phyloP scores from a whole-genome alignment of 129 eudicot genomes.

The Deinandra increscens region DNA sequence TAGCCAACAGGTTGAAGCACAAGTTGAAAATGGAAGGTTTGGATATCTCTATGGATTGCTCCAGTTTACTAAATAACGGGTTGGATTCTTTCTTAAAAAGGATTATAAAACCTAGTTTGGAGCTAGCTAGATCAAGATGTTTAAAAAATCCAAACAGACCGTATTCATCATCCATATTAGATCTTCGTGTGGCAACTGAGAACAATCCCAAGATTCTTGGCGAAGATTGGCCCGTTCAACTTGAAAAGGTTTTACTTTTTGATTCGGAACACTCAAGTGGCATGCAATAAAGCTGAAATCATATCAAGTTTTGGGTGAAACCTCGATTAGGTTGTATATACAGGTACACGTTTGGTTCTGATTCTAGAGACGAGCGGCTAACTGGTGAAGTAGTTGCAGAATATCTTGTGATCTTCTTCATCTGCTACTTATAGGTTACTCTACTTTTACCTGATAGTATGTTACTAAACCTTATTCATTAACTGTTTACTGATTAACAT shows the following conservation, averaged over 20 bases:
- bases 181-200: slow-evolving; percentile 67
- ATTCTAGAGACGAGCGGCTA: slow-evolving; percentile 45
- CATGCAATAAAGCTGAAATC: slow-evolving; percentile 31
- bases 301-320: slow-evolving; percentile 47
- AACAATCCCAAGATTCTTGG: slow-evolving; percentile 62
- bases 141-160: slow-evolving; percentile 17
- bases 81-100: slow-evolving; percentile 56
- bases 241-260: slow-evolving; percentile 47
- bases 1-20: slow-evolving; percentile 61
- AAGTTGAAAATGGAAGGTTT: slow-evolving; percentile 57
- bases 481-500: neutral
- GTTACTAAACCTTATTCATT: slow-evolving; percentile 32
- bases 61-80: slow-evolving; percentile 54
- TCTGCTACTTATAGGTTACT: slow-evolving; percentile 33
- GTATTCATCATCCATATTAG: slow-evolving; percentile 45
- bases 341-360: slow-evolving; percentile 36
- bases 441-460: slow-evolving; percentile 20
- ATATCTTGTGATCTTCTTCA: slow-evolving; percentile 35
- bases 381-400: slow-evolving; percentile 46
- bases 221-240: slow-evolving; percentile 57
- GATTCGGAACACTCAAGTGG: slow-evolving; percentile 11
- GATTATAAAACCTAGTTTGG: slow-evolving; percentile 50
- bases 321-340: slow-evolving; percentile 57
- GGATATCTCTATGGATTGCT: slow-evolving; percentile 53
- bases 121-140: slow-evolving; percentile 47